Evolutionary conservation across 2,329 filamentous ascomycete species (phyloP).

Genomic region (Aspergillus novofumigatus): DNA sequence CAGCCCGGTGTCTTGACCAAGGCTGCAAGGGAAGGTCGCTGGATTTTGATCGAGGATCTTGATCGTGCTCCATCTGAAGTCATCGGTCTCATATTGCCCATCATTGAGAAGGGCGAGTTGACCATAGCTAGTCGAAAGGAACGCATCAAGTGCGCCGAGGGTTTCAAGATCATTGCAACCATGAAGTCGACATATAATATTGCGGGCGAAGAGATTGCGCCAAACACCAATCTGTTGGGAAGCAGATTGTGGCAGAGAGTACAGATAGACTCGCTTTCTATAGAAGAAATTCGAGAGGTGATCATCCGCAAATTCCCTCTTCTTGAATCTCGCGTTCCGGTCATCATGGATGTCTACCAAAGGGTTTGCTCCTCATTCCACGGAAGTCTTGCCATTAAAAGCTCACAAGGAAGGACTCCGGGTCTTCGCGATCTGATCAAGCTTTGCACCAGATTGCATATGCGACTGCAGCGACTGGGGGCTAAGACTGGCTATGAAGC

Average conservation of each 20-base stretch:
- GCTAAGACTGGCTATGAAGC: conserved; percentile 65
- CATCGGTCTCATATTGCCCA: conserved; percentile 82
- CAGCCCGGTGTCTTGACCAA: conserved; percentile 87
- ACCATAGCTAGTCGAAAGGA: conserved; percentile 86
- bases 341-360: conserved; percentile 55
- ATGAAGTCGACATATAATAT: conserved; percentile 67
- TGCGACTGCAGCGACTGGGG: conserved; percentile 56
- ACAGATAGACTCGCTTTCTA: conserved; percentile 61
- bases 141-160: conserved; percentile 72
- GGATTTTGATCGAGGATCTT: conserved; percentile 96
- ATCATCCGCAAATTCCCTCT: conserved; percentile 67
- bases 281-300: conserved; percentile 70
- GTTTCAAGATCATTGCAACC: conserved; percentile 89
- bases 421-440: conserved; percentile 81
- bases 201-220: conserved; percentile 66
- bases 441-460: conserved; percentile 75
- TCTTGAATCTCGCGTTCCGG: conserved; percentile 54
- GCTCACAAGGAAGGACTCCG: conserved; percentile 51
- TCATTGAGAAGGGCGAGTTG: conserved; percentile 89
- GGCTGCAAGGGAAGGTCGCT: conserved; percentile 87
- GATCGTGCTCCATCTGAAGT: conserved; percentile 94
- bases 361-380: conserved; percentile 39
- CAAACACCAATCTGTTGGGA: conserved; percentile 68
- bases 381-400: conserved; percentile 34
- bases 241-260: conserved; percentile 80